Conservation (phyloP, 192 early-diverging fungal species). For the Coemansia sp. region DNA sequence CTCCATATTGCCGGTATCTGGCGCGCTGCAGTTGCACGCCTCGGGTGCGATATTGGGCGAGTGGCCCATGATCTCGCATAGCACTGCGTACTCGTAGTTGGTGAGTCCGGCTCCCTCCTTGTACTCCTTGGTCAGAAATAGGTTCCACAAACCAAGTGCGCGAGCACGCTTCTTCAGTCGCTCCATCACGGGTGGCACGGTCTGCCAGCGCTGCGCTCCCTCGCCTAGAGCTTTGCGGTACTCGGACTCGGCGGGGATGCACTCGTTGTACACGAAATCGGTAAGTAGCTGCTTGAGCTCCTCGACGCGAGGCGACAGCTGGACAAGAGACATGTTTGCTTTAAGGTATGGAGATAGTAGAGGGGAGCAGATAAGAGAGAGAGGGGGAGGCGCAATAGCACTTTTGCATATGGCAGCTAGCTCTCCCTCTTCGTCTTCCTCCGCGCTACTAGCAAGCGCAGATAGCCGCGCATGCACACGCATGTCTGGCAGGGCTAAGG, state of each 20-base stretch:
- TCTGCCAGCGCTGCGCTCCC: slow-evolving; percentile 79
- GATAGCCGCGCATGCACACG: not conserved
- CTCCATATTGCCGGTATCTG: slow-evolving; percentile 99
- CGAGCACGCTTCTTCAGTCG: slow-evolving; percentile 84
- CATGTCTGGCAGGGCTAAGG: not conserved
- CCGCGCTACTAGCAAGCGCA: not conserved
- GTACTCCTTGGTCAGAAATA: slow-evolving; percentile 84
- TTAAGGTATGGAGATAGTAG: not conserved
- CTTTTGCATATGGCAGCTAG: not conserved
- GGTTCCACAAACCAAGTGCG: slow-evolving; percentile 91
- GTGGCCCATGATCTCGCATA: slow-evolving; percentile 89
- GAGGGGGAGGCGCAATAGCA: not conserved
- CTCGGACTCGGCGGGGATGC: slow-evolving; percentile 87
- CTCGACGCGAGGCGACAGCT: slow-evolving; percentile 45
- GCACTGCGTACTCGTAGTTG: slow-evolving; percentile 91
- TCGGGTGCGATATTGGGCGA: slow-evolving; percentile 81
- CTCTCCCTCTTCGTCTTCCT: not conserved
- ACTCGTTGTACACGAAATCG: slow-evolving; percentile 72
- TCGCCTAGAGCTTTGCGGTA: slow-evolving; percentile 71
- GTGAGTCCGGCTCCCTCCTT: slow-evolving; percentile 81
- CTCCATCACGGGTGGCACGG: slow-evolving; percentile 83
- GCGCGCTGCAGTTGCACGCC: slow-evolving; percentile 90
- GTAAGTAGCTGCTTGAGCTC: slow-evolving; percentile 34
- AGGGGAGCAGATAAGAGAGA: not conserved
- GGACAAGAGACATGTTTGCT: slow-evolving; percentile 24